Evolutionary conservation across 1,139 yeast genomes (phyloP).

Genomic region (Candida dubliniensis): DNA sequence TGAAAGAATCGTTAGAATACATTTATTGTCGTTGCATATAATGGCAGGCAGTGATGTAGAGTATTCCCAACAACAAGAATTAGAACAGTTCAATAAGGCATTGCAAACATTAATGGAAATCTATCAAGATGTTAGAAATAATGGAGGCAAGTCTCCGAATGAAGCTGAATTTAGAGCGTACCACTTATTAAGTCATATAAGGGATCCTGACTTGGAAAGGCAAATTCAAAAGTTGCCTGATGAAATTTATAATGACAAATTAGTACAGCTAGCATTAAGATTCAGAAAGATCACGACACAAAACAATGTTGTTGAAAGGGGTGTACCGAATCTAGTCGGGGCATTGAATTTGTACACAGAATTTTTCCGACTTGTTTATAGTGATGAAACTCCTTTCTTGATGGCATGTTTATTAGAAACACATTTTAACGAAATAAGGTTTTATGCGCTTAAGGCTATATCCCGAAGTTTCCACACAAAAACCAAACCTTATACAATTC

Average conservation of each 20-base stretch:
- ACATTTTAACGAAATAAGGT: slow-evolving; percentile 76
- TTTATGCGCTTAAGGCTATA: slow-evolving; percentile 71
- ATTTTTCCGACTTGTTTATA: slow-evolving; percentile 60
- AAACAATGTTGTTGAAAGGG: slow-evolving; percentile 61
- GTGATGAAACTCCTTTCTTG: slow-evolving; percentile 60
- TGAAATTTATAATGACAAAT: slow-evolving; percentile 50
- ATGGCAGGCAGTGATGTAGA: slow-evolving; percentile 82
- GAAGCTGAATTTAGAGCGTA: slow-evolving; percentile 96
- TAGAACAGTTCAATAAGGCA: slow-evolving; percentile 92
- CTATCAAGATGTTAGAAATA: slow-evolving; percentile 74
- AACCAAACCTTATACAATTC: slow-evolving; percentile 62
- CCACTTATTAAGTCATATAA: slow-evolving; percentile 72
- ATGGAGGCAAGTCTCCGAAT: slow-evolving; percentile 69
- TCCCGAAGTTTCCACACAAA: slow-evolving; percentile 68
- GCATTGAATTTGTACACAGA: slow-evolving; percentile 60
- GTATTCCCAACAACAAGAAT: slow-evolving; percentile 90
- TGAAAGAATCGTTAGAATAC: slow-evolving; percentile 88
- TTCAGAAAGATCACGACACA: slow-evolving; percentile 67
- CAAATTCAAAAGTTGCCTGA: slow-evolving; percentile 70
- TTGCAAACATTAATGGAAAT: slow-evolving; percentile 86
- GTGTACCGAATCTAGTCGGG: slow-evolving; percentile 57
- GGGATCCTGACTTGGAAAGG: slow-evolving; percentile 84
- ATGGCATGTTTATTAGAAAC: slow-evolving; percentile 77
- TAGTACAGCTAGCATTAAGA: slow-evolving; percentile 71
- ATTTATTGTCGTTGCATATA: slow-evolving; percentile 74